These are phyloP conservation scores for Andrographis paniculata DNA, from an alignment of 305 asterid species.

Conservation along the genomic window DNA sequence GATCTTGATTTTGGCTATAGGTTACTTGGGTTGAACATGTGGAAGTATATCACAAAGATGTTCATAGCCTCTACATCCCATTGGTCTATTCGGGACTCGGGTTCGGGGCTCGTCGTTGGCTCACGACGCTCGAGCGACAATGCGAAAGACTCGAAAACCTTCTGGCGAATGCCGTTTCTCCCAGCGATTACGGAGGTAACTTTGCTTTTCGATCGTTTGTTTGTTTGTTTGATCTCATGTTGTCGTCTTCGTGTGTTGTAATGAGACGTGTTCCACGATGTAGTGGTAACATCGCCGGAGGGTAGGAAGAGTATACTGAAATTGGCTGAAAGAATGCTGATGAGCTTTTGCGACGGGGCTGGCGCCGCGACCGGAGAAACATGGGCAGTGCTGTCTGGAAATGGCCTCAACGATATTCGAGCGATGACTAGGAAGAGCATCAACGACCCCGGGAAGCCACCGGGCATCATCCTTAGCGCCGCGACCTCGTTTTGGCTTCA, in stretches of 20 bases:
- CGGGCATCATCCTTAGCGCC: conserved; percentile 78
- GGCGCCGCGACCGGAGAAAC: conserved; percentile 90
- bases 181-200: conserved; percentile 69
- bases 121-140: conserved; percentile 57
- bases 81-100: conserved; percentile 67
- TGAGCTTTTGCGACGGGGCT: conserved; percentile 78
- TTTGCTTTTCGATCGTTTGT: too few relatives aligned
- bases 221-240: too few relatives aligned
- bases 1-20: conserved; percentile 19
- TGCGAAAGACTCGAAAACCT: conserved; percentile 75
- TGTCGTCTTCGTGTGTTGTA: too few relatives aligned
- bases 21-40: conserved; percentile 77
- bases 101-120: conserved; percentile 78
- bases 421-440: conserved; percentile 75
- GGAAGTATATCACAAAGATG: conserved; percentile 64
- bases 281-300: conserved; percentile 64
- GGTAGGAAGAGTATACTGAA: conserved; percentile 77
- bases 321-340: conserved; percentile 79
- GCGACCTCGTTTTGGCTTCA: conserved; percentile 88
- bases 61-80: conserved; percentile 53
- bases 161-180: conserved; percentile 54
- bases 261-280: neutral
- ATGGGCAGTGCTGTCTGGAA: conserved; percentile 74
- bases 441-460: conserved; percentile 86
- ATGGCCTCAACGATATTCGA: conserved; percentile 70